Evolutionary conservation across 805 yeast species (phyloP), one percentile per base, ranked within the genome.

Genomic region (Kuraishia capsulata): DNA sequence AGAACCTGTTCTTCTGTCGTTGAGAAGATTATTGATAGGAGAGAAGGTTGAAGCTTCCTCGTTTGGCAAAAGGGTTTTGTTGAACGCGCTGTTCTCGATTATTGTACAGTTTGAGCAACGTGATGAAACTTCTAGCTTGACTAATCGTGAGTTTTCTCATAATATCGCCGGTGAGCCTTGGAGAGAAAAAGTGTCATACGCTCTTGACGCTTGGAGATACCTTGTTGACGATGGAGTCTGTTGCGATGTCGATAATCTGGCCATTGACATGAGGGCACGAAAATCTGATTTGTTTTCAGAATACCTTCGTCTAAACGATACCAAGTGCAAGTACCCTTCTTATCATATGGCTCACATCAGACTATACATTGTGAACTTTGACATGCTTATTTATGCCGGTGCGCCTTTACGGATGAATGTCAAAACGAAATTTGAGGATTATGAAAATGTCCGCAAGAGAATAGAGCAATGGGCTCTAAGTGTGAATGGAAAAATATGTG

Each of bases 381-480:
- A 85, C 53, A 75, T 80, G 44, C 81, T 83, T 40, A 77, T 81
- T 4, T 81, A 65, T 52, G 77, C 88, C 2, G 95, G 95, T 0
- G 80, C 85, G 2, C 89, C 89, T 0, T 72, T 77, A 48, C 69
- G 85, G 46, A 75, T 79, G 76, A 81, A 75, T 48, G 82, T 76
- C 20, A 62, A 62, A n/a, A 70, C 78, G 13, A 67, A 71, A 10
- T 58, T 56, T 3, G 57, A 65, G 4, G 84, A 80, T 45, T 76
- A 68, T 50, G 67, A 67, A 14, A 50, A 62, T 3, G 76, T 71
- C 3, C 64, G 62, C 5, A 54, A 55, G 9, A 63, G 76, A 45
- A 62, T 81, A 18, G 55, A 56, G 24, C 67, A 61, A 39, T 73
- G 82, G 77, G 62, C 76, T 3, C 47, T 46, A 3, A 56, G 65